phyloP scores from a whole-genome alignment of 345 rosid species.

The Erysimum cheiranthoides region DNA sequence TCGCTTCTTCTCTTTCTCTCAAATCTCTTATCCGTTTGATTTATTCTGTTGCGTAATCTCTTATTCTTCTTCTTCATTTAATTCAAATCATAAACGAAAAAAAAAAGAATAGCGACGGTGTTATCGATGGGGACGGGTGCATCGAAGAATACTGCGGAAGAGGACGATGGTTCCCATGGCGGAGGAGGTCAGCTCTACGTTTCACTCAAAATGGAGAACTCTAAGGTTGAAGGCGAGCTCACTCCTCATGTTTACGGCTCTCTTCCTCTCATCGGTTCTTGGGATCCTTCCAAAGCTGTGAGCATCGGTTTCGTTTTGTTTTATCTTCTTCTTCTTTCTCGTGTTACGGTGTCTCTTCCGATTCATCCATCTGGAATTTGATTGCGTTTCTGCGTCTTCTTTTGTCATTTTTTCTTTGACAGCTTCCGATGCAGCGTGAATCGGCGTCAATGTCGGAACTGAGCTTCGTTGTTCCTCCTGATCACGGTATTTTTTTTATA shows the following conservation, averaged over 20 bases:
- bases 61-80: not conserved
- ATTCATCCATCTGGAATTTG: slow-evolving; percentile 5
- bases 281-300: slow-evolving; percentile 96
- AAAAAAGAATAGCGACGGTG: slow-evolving; percentile 1
- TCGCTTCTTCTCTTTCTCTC: slow-evolving; percentile 44
- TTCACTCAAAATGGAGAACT: slow-evolving; percentile 89
- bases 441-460: slow-evolving; percentile 89
- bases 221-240: slow-evolving; percentile 78
- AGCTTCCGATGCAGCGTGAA: slow-evolving; percentile 93
- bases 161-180: slow-evolving; percentile 66
- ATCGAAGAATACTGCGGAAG: slow-evolving; percentile 70
- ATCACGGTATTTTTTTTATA: slow-evolving; percentile 65
- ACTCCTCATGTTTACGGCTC: slow-evolving; percentile 96
- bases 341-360: not conserved
- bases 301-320: slow-evolving; percentile 11
- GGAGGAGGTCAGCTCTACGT: slow-evolving; percentile 86
- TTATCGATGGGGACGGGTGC: slow-evolving; percentile 75
- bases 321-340: not conserved
- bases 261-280: slow-evolving; percentile 86
- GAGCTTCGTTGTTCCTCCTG: slow-evolving; percentile 96
- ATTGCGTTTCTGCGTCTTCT: slow-evolving; percentile 11
- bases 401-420: not conserved
- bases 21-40: slow-evolving; percentile 45
- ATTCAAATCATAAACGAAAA: not conserved
- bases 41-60: not conserved